These are phyloP conservation scores for Alternaria dauci DNA, from an alignment of 2,329 filamentous ascomycete genomes.

Conservation along the genomic window DNA sequence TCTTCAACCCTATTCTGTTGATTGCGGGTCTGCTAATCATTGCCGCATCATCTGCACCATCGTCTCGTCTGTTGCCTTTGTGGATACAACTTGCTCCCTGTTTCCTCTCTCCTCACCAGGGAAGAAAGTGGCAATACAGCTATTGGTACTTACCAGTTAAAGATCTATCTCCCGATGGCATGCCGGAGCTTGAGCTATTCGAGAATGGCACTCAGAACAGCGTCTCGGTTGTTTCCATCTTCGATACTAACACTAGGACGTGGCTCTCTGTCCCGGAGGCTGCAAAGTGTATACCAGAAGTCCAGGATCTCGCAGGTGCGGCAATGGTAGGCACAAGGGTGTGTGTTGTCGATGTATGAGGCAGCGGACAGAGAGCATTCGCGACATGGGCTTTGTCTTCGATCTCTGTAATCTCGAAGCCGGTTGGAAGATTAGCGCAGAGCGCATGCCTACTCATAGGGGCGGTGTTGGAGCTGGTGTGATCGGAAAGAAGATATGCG, in stretches of 20 bases:
- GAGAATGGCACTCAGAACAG: slow-evolving; percentile 13
- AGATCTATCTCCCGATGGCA: slow-evolving; percentile 34
- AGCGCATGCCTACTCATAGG: slow-evolving; percentile 36
- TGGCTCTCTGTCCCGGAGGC: slow-evolving; percentile 21
- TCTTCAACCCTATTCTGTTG: neutral
- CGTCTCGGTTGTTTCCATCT: slow-evolving; percentile 28
- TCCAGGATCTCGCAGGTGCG: slow-evolving; percentile 35
- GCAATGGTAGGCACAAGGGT: slow-evolving; percentile 33
- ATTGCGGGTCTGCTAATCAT: neutral
- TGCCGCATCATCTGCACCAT: neutral
- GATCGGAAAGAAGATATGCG: slow-evolving; percentile 33
- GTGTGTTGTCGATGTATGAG: slow-evolving; percentile 38
- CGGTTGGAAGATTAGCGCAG: slow-evolving; percentile 27
- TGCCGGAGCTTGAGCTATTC: slow-evolving; percentile 20
- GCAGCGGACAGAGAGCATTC: slow-evolving; percentile 23
- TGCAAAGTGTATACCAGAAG: slow-evolving; percentile 29
- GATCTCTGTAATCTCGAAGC: slow-evolving; percentile 30
- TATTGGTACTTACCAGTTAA: slow-evolving; percentile 25
- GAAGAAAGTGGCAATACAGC: slow-evolving; percentile 32
- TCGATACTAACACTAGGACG: slow-evolving; percentile 15
- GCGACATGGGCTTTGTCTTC: slow-evolving; percentile 33
- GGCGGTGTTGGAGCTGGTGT: slow-evolving; percentile 31
- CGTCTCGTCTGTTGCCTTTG: neutral
- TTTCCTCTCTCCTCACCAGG: slow-evolving; percentile 22
- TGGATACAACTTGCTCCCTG: slow-evolving; percentile 27